Conservation (phyloP, 177 flowering plant genomes). For the Telopea speciosissima region DNA sequence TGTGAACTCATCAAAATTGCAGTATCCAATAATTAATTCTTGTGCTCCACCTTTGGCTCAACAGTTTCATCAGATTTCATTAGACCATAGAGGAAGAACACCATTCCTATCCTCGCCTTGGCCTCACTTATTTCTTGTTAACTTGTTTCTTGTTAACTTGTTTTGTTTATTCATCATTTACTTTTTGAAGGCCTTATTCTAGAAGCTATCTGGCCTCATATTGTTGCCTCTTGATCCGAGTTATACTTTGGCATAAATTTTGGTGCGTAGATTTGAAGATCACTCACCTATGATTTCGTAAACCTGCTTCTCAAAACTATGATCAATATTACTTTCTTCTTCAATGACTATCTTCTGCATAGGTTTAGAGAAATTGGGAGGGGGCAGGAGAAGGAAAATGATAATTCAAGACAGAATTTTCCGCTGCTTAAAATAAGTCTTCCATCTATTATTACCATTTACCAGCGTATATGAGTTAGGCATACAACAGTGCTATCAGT, state of each 20-base stretch:
- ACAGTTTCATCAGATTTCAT: background rate
- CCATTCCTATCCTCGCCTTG: background rate
- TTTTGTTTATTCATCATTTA: too few relatives aligned
- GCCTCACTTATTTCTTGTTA: background rate
- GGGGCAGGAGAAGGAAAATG: background rate
- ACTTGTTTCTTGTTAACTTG: background rate
- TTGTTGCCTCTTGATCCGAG: background rate
- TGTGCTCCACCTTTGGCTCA: background rate
- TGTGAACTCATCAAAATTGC: too few relatives aligned
- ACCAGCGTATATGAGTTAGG: background rate
- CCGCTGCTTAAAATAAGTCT: background rate
- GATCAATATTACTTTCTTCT: background rate
- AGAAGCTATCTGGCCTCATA: background rate
- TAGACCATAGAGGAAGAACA: background rate
- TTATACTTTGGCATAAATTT: background rate
- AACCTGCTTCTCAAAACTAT: background rate
- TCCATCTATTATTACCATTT: too few relatives aligned
- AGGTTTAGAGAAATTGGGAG: background rate
- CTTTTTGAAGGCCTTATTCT: background rate
- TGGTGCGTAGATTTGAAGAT: background rate
- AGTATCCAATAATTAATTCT: background rate
- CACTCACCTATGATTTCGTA: background rate
- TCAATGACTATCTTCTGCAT: background rate
- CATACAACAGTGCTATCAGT: background rate
- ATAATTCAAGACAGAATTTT: background rate